Conservation (phyloP, 441 rosid species). For the Manihot esculenta region DNA sequence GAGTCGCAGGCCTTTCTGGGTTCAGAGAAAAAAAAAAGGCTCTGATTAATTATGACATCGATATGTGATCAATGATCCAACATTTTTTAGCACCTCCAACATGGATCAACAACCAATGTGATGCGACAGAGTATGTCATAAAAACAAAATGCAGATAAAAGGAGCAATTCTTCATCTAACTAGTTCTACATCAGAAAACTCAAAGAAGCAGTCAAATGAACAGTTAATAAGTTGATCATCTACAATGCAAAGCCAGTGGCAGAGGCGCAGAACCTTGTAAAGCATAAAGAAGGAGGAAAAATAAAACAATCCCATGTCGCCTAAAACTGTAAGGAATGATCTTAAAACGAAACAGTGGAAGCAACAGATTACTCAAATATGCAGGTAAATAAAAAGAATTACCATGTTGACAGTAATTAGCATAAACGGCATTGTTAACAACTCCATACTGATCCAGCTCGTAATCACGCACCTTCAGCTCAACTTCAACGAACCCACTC, state of each 20-base stretch:
- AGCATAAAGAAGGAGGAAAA: background rate
- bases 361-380: background rate
- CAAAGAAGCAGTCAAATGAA: slow-evolving; percentile 7
- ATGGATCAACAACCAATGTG: background rate
- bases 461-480: slow-evolving; percentile 74
- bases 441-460: slow-evolving; percentile 90
- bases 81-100: background rate
- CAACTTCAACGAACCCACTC: slow-evolving; percentile 52
- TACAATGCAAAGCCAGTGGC: background rate
- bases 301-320: background rate
- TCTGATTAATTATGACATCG: too few relatives aligned
- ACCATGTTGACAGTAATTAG: slow-evolving; percentile 83
- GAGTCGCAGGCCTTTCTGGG: background rate
- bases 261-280: background rate
- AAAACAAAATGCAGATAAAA: too few relatives aligned
- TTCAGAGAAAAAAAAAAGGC: background rate
- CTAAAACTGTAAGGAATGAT: background rate
- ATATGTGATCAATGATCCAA: background rate
- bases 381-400: background rate
- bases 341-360: background rate
- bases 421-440: slow-evolving; percentile 81
- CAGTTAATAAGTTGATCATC: background rate
- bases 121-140: background rate
- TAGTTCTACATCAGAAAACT: background rate
- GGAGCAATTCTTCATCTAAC: background rate